A percentile compares a stretch with the other conserved stretches of the same genome.
Conservation (phyloP, 1,284 basidiomycete species). For the Apiotrichum domesticum region DNA sequence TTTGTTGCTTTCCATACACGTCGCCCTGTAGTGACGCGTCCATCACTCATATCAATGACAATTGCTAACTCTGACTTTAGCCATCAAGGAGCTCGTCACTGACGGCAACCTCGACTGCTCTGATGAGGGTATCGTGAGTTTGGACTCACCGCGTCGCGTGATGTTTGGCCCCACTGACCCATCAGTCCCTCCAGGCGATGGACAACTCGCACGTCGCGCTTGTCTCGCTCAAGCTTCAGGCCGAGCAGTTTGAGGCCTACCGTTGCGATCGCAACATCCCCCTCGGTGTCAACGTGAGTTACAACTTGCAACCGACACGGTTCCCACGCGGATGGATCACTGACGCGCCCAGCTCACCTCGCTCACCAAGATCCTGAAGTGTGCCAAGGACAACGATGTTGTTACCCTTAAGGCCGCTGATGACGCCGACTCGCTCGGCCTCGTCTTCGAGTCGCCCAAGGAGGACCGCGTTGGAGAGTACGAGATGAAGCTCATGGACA, state of each 20-base stretch:
- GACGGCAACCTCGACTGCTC: slow-evolving; percentile 98
- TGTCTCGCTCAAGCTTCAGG: slow-evolving; percentile 62
- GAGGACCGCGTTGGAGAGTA: slow-evolving; percentile 94
- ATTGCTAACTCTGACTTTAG: slow-evolving; percentile 47
- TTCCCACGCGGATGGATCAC: not conserved
- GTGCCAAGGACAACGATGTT: slow-evolving; percentile 93
- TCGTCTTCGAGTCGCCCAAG: slow-evolving; percentile 86
- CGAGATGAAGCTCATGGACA: slow-evolving; percentile 99
- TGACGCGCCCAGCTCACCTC: slow-evolving; percentile 57
- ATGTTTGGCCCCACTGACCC: not conserved
- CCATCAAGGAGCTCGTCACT: slow-evolving; percentile 94
- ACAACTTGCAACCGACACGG: not conserved
- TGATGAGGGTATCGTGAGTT: slow-evolving; percentile 84
- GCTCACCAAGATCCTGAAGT: slow-evolving; percentile 93
- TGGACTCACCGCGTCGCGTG: too few species aligned
- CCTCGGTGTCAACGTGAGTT: slow-evolving; percentile 70
- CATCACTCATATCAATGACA: not conserved
- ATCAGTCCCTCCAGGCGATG: slow-evolving; percentile 88
- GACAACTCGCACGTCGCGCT: slow-evolving; percentile 99
- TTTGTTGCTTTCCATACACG: too few species aligned
- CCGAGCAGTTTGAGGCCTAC: slow-evolving; percentile 76
- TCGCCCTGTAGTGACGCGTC: not conserved
- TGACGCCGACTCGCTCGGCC: slow-evolving; percentile 80
- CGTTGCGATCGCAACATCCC: slow-evolving; percentile 96
- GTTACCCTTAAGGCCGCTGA: slow-evolving; percentile 89